These are phyloP conservation scores for Ilex paraguariensis DNA, from an alignment of 305 asterid species.

Conservation along the genomic window DNA sequence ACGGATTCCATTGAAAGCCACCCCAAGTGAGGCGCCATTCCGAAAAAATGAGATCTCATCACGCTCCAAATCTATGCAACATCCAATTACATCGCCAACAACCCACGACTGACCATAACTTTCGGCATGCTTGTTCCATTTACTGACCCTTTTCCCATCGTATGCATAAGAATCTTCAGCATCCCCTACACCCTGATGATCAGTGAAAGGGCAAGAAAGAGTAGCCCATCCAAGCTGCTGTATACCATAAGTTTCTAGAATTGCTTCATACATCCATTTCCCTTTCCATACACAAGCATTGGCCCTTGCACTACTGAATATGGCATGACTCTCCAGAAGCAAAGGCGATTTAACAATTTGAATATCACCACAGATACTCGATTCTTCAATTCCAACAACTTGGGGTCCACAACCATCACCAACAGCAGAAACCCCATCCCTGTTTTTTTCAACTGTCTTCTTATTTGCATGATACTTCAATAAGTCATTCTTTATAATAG, in stretches of 20 bases:
- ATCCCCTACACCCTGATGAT: constrained; percentile 90
- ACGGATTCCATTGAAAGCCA: constrained; percentile 77
- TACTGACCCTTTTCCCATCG: constrained; percentile 86
- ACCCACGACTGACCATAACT: constrained; percentile 91
- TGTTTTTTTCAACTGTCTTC: constrained; percentile 25
- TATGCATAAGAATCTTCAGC: constrained; percentile 90
- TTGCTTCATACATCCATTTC: constrained; percentile 97
- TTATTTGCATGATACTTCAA: constrained; percentile 41
- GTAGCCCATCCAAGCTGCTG: constrained; percentile 98
- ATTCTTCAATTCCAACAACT: constrained; percentile 64
- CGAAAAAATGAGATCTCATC: constrained; percentile 70
- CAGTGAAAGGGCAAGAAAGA: constrained; percentile 79
- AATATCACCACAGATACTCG: constrained; percentile 79
- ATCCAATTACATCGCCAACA: constrained; percentile 92
- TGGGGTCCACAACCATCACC: constrained; percentile 35
- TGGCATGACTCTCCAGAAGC: constrained; percentile 78
- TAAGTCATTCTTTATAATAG: constrained; percentile 56
- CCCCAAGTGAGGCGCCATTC: constrained; percentile 89
- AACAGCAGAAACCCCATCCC: constrained; percentile 55
- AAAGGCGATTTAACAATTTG: constrained; percentile 58
- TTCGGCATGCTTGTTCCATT: constrained; percentile 81
- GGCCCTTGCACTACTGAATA: constrained; percentile 85
- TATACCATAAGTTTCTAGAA: constrained; percentile 85
- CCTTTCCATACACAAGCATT: constrained; percentile 94
- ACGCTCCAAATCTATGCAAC: constrained; percentile 81